Base-by-base conservation (phyloP, 331 rosid species). In the Pyracantha coccinea region DNA sequence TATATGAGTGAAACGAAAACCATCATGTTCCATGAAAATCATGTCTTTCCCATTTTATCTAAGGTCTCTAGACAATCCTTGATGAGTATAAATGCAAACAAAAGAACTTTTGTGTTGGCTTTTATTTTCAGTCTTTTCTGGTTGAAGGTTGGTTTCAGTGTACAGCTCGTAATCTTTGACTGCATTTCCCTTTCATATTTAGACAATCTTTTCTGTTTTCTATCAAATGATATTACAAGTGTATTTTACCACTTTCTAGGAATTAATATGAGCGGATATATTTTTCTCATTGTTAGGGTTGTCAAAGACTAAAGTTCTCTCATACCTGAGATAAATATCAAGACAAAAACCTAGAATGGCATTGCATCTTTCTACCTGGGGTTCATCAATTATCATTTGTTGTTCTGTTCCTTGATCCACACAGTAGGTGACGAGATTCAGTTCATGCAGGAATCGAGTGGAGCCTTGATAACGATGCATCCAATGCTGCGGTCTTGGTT, bases 391-490 rank as follows among this genome's bases (percentile, higher is more conserved):
- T 16, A 64, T 61, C 68, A 15, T 29, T 2, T 17, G 60, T 54
- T 55, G 21, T 28, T n/a, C 33, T 71, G 66, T 60, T 59, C 35
- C 19, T 50, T n/a, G 50, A 74, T 69, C 25, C 41, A 21, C 7
- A 31, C 35, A 32, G 84, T 29, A 62, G 69, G 33, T 77, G 76
- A 79, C 57, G 66, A 47, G 44, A 16, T 76, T 32, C 82, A 77
- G 58, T 62, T 66, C 53, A 35, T 85, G 79, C 85, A 91, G 98
- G 97, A 76, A 66, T 94, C 15, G 97, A 94, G 80, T 92, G 98
- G 98, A 91, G 95, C 83, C 93, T 94, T 60, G 98, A 94, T 79
- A 88, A 90, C 77, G 98, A 94, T 87, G 96, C 98, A 25, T 94
- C 98, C 73, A 94, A 91, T 83, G 89, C 96, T 72, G 90, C 97